Conservation (phyloP, 2,329 filamentous ascomycete genomes). For the Seiridium unicorne region DNA sequence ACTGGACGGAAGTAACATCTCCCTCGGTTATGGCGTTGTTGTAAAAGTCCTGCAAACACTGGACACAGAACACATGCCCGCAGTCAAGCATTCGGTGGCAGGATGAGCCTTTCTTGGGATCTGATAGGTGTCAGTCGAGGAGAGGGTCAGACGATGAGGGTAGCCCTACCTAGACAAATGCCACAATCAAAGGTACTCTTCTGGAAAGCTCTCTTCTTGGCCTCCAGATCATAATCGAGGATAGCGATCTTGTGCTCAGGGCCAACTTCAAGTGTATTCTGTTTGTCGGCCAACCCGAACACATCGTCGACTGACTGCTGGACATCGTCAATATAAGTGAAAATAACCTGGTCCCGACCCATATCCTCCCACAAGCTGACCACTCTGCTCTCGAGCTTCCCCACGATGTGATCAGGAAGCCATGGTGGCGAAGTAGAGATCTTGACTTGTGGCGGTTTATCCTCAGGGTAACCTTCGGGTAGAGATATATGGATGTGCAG, state of each 20-base stretch:
- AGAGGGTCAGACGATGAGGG: background rate
- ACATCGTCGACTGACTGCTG: slow-evolving; percentile 57
- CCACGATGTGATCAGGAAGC: slow-evolving; percentile 49
- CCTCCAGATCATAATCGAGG: slow-evolving; percentile 74
- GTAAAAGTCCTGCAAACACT: slow-evolving; percentile 90
- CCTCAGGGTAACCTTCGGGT: slow-evolving; percentile 57
- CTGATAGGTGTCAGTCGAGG: slow-evolving; percentile 36
- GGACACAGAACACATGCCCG: slow-evolving; percentile 84
- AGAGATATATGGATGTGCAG: slow-evolving; percentile 52
- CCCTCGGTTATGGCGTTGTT: slow-evolving; percentile 84
- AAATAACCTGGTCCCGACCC: slow-evolving; percentile 58
- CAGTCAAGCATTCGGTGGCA: slow-evolving; percentile 85
- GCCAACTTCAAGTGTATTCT: slow-evolving; percentile 50
- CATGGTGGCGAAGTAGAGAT: slow-evolving; percentile 57
- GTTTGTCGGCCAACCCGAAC: slow-evolving; percentile 54
- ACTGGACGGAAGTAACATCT: slow-evolving; percentile 75
- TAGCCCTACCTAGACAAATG: slow-evolving; percentile 67
- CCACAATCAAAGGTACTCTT: slow-evolving; percentile 84
- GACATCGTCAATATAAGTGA: slow-evolving; percentile 62
- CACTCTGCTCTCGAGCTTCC: slow-evolving; percentile 49
- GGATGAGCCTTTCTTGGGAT: slow-evolving; percentile 81
- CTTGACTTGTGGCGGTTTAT: slow-evolving; percentile 46
- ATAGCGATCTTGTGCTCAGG: slow-evolving; percentile 66
- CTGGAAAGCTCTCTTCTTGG: slow-evolving; percentile 74
- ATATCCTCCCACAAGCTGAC: slow-evolving; percentile 60